phyloP scores from a whole-genome alignment of 2,329 filamentous ascomycete species.

The Elsinoe perseae region DNA sequence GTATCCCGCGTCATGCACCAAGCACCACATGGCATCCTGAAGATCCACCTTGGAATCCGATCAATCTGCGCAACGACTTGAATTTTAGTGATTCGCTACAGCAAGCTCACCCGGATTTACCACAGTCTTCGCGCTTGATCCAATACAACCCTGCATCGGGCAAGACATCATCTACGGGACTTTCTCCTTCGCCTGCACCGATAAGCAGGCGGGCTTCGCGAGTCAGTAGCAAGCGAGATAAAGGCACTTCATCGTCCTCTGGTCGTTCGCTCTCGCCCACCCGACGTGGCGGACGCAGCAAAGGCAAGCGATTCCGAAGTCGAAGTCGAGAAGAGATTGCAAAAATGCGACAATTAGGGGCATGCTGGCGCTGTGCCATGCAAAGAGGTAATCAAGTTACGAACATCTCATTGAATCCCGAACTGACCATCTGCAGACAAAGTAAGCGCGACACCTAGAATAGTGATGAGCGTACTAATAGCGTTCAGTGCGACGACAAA shows the following conservation, averaged over 20 bases:
- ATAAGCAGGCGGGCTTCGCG: neutral
- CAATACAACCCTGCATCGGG: neutral
- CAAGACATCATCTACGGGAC: neutral
- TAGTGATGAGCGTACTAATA: too few species aligned
- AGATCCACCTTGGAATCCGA: neutral
- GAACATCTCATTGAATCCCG: neutral
- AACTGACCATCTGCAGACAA: neutral
- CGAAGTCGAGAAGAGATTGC: neutral
- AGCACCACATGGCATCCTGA: neutral
- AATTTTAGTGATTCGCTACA: neutral
- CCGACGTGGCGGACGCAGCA: neutral
- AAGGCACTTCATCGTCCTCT: neutral
- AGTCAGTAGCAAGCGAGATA: neutral
- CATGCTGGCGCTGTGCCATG: slow-evolving; percentile 9
- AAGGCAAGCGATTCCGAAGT: neutral
- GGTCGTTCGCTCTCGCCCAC: neutral
- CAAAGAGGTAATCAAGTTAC: neutral
- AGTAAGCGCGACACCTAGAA: too few species aligned
- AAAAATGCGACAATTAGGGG: neutral
- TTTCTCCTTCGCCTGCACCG: neutral
- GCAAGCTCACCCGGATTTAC: neutral
- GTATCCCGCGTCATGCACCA: neutral
- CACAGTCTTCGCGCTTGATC: neutral
- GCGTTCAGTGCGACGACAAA: neutral
- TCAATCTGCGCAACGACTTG: neutral